Conservation (phyloP, 805 yeast species). For the Priceomyces fermenticarens region DNA sequence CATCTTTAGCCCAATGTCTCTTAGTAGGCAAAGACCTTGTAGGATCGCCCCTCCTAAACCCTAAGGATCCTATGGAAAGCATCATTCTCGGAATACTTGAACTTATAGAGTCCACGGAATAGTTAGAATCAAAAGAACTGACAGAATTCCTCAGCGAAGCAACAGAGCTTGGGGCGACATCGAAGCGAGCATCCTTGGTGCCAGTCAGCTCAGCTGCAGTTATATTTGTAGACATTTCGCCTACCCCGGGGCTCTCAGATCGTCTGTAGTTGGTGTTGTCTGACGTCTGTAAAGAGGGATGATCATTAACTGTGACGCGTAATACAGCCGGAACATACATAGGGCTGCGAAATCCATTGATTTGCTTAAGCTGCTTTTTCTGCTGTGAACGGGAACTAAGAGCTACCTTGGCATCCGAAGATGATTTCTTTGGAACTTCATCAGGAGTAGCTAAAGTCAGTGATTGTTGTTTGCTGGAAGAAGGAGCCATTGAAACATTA, state of each 20-base stretch:
- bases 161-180: constrained; percentile 1
- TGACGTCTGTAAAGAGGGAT: not conserved
- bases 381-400: constrained; percentile 9
- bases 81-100: constrained; percentile 10
- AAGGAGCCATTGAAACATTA: no score
- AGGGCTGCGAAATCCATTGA: constrained; percentile 80
- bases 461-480: no score
- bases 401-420: no score
- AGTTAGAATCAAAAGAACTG: constrained; percentile 29
- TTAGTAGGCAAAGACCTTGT: constrained; percentile 48
- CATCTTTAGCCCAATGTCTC: constrained; percentile 75
- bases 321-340: constrained; percentile 89
- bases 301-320: constrained; percentile 33
- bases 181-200: not conserved
- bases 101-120: constrained; percentile 23
- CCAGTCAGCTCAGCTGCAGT: not conserved
- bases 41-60: constrained; percentile 24
- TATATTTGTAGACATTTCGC: not conserved
- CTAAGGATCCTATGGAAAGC: constrained; percentile 7
- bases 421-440: no score
- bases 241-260: constrained; percentile 2
- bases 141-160: constrained; percentile 15
- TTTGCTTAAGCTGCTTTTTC: constrained; percentile 54
- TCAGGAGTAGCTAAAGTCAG: no score
- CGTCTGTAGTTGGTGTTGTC: not conserved